Evolutionary conservation across 2,329 filamentous ascomycete genomes (phyloP), one percentile per base, ranked within the genome.

Genomic region (Fragosphaeria purpurea): DNA sequence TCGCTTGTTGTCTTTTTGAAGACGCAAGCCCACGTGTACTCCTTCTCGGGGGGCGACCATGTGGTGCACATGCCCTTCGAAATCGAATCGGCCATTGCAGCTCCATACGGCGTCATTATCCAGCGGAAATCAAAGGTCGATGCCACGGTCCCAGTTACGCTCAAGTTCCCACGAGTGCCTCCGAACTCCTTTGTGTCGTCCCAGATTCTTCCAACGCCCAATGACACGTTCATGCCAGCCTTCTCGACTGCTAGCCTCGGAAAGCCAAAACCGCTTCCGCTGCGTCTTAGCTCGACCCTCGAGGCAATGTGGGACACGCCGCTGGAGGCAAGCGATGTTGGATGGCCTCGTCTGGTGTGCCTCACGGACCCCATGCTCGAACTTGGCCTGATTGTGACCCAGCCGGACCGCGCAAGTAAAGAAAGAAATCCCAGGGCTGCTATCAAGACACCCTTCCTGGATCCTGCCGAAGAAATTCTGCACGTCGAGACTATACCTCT

Each of bases 51-150:
- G 22, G 83, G 88, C 37, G 93, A 80, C 62, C 87, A 98, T 74
- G 80, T 95, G 52, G 77, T 97, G 45, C 88, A 95, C 64, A 80
- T 98, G 62, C 91, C 91, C 2, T 98, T 98, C 62, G 90, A 97
- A 67, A 86, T 96, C 41, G 88, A 95, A 62, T 81, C 81, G 48
- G 89, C 87, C 34, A 88, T 90, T 64, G 82, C 91, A 38, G 86
- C 87, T 10, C 86, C 89, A 6, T 75, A 81, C 35, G 93, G 93
- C 32, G 76, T 97, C 46, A 77, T 98, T 22, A 80, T 98, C 51
- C 91, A 97, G 66, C 78, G 90, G 54, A 95, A 85, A 62, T 72
- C 83, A 41, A 74, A 73, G 52, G 63, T 69, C 8, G 74, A 79
- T 52, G 74, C 65, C 52, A 60, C 70, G 8, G 68, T 70, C 2